Evolutionary conservation across 1,284 basidiomycete species (phyloP).

Genomic region (Leccinum griseonigrum): DNA sequence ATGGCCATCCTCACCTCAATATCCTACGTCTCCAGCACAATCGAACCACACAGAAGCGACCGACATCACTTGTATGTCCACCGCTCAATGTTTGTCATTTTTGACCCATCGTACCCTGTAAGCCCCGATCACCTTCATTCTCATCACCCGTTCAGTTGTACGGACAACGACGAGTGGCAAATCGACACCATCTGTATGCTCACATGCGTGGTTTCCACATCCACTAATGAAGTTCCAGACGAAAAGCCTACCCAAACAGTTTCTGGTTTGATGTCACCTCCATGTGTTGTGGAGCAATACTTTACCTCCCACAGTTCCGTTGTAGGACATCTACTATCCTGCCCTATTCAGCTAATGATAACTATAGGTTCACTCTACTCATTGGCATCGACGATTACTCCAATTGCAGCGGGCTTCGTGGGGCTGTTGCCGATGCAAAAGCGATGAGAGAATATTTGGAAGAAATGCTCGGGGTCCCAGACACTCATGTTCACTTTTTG

Average conservation of each 20-base stretch:
- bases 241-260: background rate
- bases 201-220: background rate
- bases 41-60: background rate
- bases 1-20: background rate
- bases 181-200: background rate
- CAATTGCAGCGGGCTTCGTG: constrained; percentile 51
- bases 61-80: background rate
- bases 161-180: background rate
- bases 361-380: constrained; percentile 49
- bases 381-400: constrained; percentile 61
- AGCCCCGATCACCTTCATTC: background rate
- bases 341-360: background rate
- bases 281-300: background rate
- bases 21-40: background rate
- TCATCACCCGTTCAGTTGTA: background rate
- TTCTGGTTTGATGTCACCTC: background rate
- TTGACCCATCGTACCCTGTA: background rate
- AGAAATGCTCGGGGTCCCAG: constrained; percentile 49
- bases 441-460: constrained; percentile 50
- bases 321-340: background rate
- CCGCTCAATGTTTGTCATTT: background rate
- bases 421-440: constrained; percentile 56
- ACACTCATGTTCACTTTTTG: constrained; percentile 50
- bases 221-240: background rate
- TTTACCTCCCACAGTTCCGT: background rate